Conservation (phyloP, 2,329 filamentous ascomycete species). For the Venturia asperata region DNA sequence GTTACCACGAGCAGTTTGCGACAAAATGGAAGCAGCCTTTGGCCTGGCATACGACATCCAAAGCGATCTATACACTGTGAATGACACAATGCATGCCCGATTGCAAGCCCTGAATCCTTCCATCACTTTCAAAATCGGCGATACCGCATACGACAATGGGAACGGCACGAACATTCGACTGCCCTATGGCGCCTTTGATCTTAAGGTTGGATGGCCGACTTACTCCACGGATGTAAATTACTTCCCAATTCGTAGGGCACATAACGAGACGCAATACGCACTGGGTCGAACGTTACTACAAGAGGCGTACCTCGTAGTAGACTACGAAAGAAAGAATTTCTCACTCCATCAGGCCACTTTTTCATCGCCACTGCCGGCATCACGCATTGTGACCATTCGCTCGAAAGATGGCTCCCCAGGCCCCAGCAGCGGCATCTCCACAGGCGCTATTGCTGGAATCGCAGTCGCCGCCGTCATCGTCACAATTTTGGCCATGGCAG, state of each 20-base stretch:
- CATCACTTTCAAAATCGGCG: slow-evolving; percentile 30
- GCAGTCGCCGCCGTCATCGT: slow-evolving; percentile 18
- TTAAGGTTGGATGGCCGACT: slow-evolving; percentile 25
- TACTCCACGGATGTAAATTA: slow-evolving; percentile 27
- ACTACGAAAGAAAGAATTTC: slow-evolving; percentile 28
- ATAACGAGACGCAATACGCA: slow-evolving; percentile 33
- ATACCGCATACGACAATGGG: slow-evolving; percentile 24
- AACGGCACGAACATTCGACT: slow-evolving; percentile 29
- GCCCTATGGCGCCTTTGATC: slow-evolving; percentile 36
- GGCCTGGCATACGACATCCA: slow-evolving; percentile 32
- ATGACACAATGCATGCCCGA: slow-evolving; percentile 30
- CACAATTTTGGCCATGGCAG: slow-evolving; percentile 8
- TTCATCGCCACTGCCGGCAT: slow-evolving; percentile 13
- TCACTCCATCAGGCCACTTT: slow-evolving; percentile 19
- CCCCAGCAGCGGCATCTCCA: slow-evolving; percentile 13
- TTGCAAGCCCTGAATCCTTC: slow-evolving; percentile 29
- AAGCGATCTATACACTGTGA: slow-evolving; percentile 33
- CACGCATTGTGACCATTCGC: slow-evolving; percentile 19
- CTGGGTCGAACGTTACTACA: slow-evolving; percentile 37
- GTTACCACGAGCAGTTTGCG: slow-evolving; percentile 32
- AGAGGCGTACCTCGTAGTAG: slow-evolving; percentile 35
- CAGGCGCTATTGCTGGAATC: slow-evolving; percentile 21
- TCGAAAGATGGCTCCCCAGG: not conserved
- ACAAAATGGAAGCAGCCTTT: slow-evolving; percentile 32
- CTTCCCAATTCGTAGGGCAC: slow-evolving; percentile 34